Percentiles rank a stretch among this genome's conserved stretches.
Evolutionary conservation across 441 rosid genomes (phyloP).

Genomic region (Corymbia calophylla): DNA sequence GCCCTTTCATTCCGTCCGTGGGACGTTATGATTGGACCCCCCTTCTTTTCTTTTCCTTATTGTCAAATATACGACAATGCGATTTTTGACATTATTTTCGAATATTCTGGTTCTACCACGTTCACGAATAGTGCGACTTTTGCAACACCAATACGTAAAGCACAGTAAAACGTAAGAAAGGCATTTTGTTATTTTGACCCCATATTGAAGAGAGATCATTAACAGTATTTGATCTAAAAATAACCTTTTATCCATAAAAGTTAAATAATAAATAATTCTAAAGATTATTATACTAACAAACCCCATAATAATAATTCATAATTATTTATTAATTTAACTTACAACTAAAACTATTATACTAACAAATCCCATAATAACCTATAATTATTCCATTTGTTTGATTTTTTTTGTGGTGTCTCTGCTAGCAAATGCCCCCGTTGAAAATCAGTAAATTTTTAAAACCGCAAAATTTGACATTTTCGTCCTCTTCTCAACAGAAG

Average conservation of each 20-base stretch:
- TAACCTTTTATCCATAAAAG: too few species aligned
- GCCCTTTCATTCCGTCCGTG: background rate
- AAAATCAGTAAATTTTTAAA: fast-evolving
- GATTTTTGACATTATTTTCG: fast-evolving
- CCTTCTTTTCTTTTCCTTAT: background rate
- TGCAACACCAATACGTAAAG: background rate
- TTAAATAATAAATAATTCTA: too few species aligned
- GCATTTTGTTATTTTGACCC: background rate
- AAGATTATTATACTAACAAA: too few species aligned
- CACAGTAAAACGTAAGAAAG: background rate
- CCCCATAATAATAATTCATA: too few species aligned
- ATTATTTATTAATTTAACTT: too few species aligned
- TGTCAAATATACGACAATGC: fast-evolving
- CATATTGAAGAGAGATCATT: too few species aligned
- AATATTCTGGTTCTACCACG: background rate
- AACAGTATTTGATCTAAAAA: too few species aligned
- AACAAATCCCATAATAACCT: too few species aligned
- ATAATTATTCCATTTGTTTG: too few species aligned
- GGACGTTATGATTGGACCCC: background rate
- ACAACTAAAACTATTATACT: too few species aligned
- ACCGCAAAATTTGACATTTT: background rate
- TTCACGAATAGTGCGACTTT: background rate
- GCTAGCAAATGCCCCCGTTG: too few species aligned
- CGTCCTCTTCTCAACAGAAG: fast-evolving
- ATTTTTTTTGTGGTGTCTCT: too few species aligned